Base-by-base conservation (phyloP, 1,284 basidiomycete species). In the Ceratobasidium sp. region DNA sequence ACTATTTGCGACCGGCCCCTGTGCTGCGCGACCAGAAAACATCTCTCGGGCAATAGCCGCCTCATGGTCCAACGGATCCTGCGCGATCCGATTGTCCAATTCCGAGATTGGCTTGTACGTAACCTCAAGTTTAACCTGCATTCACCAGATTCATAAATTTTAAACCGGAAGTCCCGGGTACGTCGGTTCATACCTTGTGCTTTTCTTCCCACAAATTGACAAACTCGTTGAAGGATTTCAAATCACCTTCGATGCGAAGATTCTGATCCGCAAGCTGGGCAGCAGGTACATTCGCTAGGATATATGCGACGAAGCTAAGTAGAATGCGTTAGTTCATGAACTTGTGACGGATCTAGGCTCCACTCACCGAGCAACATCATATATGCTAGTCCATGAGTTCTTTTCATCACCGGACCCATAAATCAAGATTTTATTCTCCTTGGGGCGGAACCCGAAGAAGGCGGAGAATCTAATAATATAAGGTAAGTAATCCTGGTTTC, bases 181-280 rank as follows among this genome's bases (percentile, higher is more conserved):
- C n/a, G 13, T 6, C 44, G 13, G 3, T 49, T 56, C 46, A 33
- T 58, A 68, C 73, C 39, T 67, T 77, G 39, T 79, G 61, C 44
- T 76, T 77, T 20, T 40, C 42, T n/a, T 79, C 72, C 60, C 73
- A 79, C 39, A 79, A 28, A 15, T 39, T 23, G 9, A 76, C 78
- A 64, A 79, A 69, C 58, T 79, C 66, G 72, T 79, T 79, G n/a
- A 76, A 77, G 39, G 78, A 79, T 58, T 77, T 79, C 1, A 49
- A 46, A 23, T 79, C 78, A 13, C 72, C 78, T 58, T 66, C 64
- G 39, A 77, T 67, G 1, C 73, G 61, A 18, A 77, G 18, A n/a
- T 67, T 66, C 68, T 68, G 73, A 26, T 77, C 49, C 1, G 49
- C 53, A 20, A 77, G 63, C 40, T 77, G 64, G 5, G 44, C 3